Conservation (phyloP, 768 basidiomycete genomes). For the Kockovaella imperatae region DNA sequence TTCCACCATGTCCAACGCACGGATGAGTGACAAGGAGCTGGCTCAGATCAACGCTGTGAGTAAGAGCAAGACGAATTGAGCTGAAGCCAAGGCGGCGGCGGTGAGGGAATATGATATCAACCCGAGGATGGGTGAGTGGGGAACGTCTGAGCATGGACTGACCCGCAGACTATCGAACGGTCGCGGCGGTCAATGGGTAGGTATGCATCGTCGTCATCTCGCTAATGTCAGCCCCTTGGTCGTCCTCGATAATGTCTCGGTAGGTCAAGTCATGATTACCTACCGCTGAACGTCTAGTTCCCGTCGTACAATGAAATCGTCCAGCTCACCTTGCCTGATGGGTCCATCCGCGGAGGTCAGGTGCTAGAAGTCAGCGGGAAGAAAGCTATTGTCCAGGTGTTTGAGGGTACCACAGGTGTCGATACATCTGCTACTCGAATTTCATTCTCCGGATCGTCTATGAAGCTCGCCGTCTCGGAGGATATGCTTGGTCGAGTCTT, state of each 20-base stretch:
- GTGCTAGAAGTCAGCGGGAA: constrained; percentile 97
- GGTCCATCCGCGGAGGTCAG: constrained; percentile 88
- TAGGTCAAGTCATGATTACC: constrained; percentile 41
- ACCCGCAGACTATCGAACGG: constrained; percentile 82
- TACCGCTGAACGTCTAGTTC: constrained; percentile 53
- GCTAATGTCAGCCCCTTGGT: constrained; percentile 67
- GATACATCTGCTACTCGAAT: constrained; percentile 97
- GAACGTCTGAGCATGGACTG: neutral
- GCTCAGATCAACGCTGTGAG: constrained; percentile 41
- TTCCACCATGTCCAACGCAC: constrained; percentile 13
- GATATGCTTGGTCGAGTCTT: constrained; percentile 99
- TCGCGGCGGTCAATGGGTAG: constrained; percentile 95
- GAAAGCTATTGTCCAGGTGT: constrained; percentile 93
- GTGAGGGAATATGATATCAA: constrained; percentile 31
- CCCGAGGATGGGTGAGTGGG: constrained; percentile 17
- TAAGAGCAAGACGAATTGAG: neutral
- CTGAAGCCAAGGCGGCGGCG: constrained; percentile 23
- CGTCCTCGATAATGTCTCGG: constrained; percentile 97
- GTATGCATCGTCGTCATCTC: constrained; percentile 26
- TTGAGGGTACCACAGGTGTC: constrained; percentile 94
- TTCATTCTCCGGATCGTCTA: constrained; percentile 94
- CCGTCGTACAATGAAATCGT: constrained; percentile 99
- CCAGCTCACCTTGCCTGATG: constrained; percentile 87
- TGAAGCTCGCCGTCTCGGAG: constrained; percentile 97
- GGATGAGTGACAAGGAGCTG: constrained; percentile 36